Evolutionary conservation across 176 grass and related monocot species (phyloP).

Genomic region (Paspalum notatum): DNA sequence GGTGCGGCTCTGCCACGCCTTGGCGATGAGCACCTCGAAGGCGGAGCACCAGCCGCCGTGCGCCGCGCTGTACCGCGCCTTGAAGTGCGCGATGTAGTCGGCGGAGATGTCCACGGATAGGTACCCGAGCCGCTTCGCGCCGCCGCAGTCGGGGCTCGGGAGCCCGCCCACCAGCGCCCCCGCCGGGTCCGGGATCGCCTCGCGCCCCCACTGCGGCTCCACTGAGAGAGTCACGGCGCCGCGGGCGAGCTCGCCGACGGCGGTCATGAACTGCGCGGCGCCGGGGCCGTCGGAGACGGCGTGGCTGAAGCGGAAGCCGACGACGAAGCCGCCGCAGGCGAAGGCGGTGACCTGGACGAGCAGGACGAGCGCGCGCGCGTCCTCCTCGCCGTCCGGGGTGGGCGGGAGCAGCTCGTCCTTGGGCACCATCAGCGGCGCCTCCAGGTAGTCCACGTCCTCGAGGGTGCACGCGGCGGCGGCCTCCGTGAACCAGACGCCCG

Average conservation of each 20-base stretch:
- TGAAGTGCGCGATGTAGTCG: conserved; percentile 74
- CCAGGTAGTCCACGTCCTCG: conserved; percentile 85
- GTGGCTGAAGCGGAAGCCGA: conserved; percentile 89
- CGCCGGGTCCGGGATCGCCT: conserved; percentile 56
- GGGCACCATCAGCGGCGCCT: conserved; percentile 80
- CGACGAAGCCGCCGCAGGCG: conserved; percentile 74
- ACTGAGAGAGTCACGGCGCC: background rate
- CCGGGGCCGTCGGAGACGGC: conserved; percentile 72
- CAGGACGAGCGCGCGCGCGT: conserved; percentile 59
- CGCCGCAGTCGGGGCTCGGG: conserved; percentile 37
- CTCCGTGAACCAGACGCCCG: conserved; percentile 85
- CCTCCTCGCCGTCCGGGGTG: conserved; percentile 18
- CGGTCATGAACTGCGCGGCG: conserved; percentile 74
- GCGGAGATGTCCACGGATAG: conserved; percentile 77
- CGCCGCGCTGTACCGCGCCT: conserved; percentile 51
- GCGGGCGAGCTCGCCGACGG: conserved; percentile 64
- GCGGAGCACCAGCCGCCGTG: conserved; percentile 61
- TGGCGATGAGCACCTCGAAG: conserved; percentile 84
- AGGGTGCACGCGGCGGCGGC: conserved; percentile 42
- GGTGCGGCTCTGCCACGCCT: conserved; percentile 75
- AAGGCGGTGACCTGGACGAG: conserved; percentile 95
- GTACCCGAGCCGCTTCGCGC: conserved; percentile 59
- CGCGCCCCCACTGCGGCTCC: conserved; percentile 62
- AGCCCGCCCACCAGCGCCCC: conserved; percentile 43
- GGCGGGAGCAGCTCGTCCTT: conserved; percentile 85